A percentile compares a stretch with the other conserved stretches of the same genome.
Conservation (phyloP, 495 filamentous ascomycete species). For the Durotheca rogersii region DNA sequence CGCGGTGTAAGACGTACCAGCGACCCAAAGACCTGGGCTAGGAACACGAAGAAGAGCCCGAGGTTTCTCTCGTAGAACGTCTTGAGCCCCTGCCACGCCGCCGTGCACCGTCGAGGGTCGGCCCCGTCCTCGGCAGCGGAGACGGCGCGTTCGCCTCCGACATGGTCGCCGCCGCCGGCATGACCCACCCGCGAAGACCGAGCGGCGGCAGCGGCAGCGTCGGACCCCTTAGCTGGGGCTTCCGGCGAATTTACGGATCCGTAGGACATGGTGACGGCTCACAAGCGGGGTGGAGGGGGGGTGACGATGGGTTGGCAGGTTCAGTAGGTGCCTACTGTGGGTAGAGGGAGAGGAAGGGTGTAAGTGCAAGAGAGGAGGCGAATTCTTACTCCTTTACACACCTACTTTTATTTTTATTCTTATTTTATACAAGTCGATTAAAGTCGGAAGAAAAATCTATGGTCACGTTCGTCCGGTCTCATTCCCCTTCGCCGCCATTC, state of each 20-base stretch:
- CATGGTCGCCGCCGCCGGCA: conserved; percentile 2
- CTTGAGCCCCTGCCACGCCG: conserved; percentile 10
- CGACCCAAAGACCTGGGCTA: conserved; percentile 71
- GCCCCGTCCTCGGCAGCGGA: conserved; percentile 3
- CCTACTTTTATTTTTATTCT: too few relatives aligned
- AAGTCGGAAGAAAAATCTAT: too few relatives aligned
- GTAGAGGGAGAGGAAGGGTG: too few relatives aligned
- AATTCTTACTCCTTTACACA: too few relatives aligned
- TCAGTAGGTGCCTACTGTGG: too few relatives aligned
- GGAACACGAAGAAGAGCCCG: conserved; percentile 66
- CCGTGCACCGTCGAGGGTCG: not conserved
- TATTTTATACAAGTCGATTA: too few relatives aligned
- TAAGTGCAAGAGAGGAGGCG: too few relatives aligned
- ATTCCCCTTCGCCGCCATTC: too few relatives aligned
- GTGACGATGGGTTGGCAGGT: too few relatives aligned
- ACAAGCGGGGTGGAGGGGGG: not conserved
- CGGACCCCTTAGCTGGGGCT: not conserved
- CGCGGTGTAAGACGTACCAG: conserved; percentile 38
- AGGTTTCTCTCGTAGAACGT: conserved; percentile 52
- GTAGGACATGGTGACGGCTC: conserved; percentile 21
- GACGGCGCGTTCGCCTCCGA: not conserved
- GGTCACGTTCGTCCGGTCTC: too few relatives aligned
- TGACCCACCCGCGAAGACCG: conserved; percentile 7
- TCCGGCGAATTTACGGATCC: conserved; percentile 10
- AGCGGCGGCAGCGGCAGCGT: not conserved